phyloP scores from a whole-genome alignment of 345 rosid species.

The Moricandia moricandioides region DNA sequence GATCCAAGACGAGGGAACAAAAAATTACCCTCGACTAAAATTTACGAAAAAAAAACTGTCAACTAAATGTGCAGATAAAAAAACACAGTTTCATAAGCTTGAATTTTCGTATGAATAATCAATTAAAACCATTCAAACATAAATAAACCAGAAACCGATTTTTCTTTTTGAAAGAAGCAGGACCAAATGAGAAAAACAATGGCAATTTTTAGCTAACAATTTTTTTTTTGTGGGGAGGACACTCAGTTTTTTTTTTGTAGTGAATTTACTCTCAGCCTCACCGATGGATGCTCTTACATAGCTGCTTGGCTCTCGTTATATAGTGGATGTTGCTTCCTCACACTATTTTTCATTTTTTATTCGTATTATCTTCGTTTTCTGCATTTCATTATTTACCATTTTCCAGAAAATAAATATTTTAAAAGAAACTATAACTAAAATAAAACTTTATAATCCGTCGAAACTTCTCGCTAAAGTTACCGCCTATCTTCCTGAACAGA shows the following conservation, averaged over 20 bases:
- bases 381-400: slow-evolving; percentile 9
- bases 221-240: slow-evolving; percentile 12
- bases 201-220: slow-evolving; percentile 1
- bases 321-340: slow-evolving; percentile 32
- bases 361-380: slow-evolving; percentile 1
- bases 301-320: slow-evolving; percentile 35
- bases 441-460: neutral
- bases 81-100: slow-evolving; percentile 50
- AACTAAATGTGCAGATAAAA: slow-evolving; percentile 16
- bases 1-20: slow-evolving; percentile 54
- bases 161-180: slow-evolving; percentile 42
- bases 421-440: neutral
- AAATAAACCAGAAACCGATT: slow-evolving; percentile 52
- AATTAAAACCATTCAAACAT: slow-evolving; percentile 11
- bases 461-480: neutral
- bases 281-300: slow-evolving; percentile 19
- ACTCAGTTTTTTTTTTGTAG: slow-evolving; percentile 30
- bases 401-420: neutral
- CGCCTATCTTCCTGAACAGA: neutral
- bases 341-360: slow-evolving; percentile 15
- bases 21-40: slow-evolving; percentile 61
- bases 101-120: slow-evolving; percentile 26
- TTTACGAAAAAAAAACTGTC: slow-evolving; percentile 46
- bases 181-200: slow-evolving; percentile 11
- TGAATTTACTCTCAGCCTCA: slow-evolving; percentile 38